Conservation (phyloP, 306 rosid species). For the Dalbergia oliveri region DNA sequence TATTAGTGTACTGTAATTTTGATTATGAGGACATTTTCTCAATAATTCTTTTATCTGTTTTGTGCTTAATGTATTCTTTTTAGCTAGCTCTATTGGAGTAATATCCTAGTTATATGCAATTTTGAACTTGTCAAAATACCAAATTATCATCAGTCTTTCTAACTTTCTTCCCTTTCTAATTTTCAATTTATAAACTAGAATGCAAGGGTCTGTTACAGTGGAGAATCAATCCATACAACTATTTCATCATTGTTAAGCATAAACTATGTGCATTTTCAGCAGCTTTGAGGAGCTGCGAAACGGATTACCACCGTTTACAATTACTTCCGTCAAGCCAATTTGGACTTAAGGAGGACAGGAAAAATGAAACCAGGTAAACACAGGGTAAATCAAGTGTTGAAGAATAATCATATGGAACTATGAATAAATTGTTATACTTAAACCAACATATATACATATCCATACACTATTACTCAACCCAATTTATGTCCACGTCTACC, state of each 20-base stretch:
- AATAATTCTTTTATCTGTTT: not conserved
- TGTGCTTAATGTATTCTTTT: not conserved
- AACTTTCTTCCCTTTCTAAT: not conserved
- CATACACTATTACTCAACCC: constrained; percentile 62
- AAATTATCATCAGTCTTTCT: not conserved
- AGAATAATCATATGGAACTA: constrained; percentile 25
- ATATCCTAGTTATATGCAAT: not conserved
- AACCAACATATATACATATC: constrained; percentile 21
- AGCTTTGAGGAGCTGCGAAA: constrained; percentile 10
- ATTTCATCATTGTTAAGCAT: not conserved
- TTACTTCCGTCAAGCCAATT: constrained; percentile 8
- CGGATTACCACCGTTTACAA: constrained; percentile 12
- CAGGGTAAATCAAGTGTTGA: not conserved
- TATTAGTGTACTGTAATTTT: constrained; percentile 14
- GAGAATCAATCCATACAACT: too few relatives aligned
- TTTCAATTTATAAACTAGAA: not conserved
- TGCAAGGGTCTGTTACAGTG: not conserved
- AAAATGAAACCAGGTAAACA: not conserved
- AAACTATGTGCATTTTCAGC: not conserved
- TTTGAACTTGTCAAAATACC: not conserved
- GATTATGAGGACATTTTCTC: not conserved
- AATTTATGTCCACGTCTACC: constrained; percentile 79
- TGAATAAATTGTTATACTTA: not conserved
- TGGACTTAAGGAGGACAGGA: not conserved
- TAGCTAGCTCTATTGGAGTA: not conserved